Base-by-base conservation (phyloP, 208 protist genomes). In the Porcisia deanei region DNA sequence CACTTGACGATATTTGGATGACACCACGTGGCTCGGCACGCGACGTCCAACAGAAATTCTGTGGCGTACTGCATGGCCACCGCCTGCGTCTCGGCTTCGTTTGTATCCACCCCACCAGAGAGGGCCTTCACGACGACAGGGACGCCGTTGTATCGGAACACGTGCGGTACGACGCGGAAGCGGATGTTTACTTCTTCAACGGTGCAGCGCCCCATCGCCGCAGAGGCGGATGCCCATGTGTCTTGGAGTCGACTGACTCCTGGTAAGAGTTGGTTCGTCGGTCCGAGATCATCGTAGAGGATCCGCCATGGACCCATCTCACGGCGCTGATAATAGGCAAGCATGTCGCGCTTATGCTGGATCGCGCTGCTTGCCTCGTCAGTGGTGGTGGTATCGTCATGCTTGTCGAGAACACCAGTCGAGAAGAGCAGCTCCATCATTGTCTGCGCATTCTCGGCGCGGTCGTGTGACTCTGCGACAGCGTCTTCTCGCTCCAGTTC, bases 11-110 rank as follows among this genome's bases (percentile, higher is more conserved):
- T 39, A 75, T 86, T 70, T 22, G 91, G 88, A 79, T 93, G 88
- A 76, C 81, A 91, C 91, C 91, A 95, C 39, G 68, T 61, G 39
- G 65, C 49, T 53, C 91, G 91, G 22, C 71, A 77, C 1, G 73
- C 77, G 58, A 83, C 85, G 69, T 95, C 91, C 66, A 88, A 82
- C 64, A 91, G 72, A 76, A 95, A 95, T 45, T 91, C 53, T 43
- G 59, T 16, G 70, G 83, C 65, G 69, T 76, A 39, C 76, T 49
- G n/a, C 77, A 81, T 76, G 10, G 77, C 77, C 18, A 39, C 71
- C 9, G 58, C 71, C n/a, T 71, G 57, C 30, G 84, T 49, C 37
- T n/a, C 47, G 5, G 53, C 73, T 10, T 43, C 78, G 58, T n/a
- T 43, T 20, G 65, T 57, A 49, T 63, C 49, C 39, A 41, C 16